These are phyloP conservation scores for Arabis alpina DNA, from an alignment of 345 rosid species.

Conservation along the genomic window DNA sequence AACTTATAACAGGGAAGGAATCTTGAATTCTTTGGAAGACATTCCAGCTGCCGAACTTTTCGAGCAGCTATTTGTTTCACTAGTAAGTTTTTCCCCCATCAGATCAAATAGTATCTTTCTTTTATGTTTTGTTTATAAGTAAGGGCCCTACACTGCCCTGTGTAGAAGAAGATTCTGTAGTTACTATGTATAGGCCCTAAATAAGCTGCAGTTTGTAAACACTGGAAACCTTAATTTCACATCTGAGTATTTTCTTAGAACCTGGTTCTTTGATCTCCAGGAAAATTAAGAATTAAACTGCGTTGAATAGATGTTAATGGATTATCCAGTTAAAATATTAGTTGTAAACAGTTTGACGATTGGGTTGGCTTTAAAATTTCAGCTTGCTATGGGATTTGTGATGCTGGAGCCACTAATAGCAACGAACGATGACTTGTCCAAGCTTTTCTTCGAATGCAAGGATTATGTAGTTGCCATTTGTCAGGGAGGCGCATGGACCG, in stretches of 20 bases:
- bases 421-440: conserved; percentile 58
- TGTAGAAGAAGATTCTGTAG: conserved; percentile 4
- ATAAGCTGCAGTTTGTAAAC: conserved; percentile 3
- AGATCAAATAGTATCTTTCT: neutral
- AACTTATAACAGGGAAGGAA: conserved; percentile 71
- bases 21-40: conserved; percentile 76
- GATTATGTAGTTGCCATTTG: conserved; percentile 68
- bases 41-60: conserved; percentile 72
- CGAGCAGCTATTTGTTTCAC: conserved; percentile 79
- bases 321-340: conserved; percentile 23
- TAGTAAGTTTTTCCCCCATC: conserved; percentile 55
- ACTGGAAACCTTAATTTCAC: neutral
- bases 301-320: conserved; percentile 11
- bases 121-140: neutral
- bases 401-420: conserved; percentile 67
- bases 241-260: neutral
- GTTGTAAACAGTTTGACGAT: conserved; percentile 17
- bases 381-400: conserved; percentile 75
- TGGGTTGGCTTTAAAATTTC: conserved; percentile 39
- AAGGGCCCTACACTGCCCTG: neutral
- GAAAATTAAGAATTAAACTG: neutral
- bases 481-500: conserved; percentile 62
- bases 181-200: neutral
- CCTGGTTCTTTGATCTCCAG: neutral
- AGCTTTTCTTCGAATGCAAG: conserved; percentile 82